A percentile compares a stretch with the other conserved stretches of the same genome.
Evolutionary conservation across 2,329 filamentous ascomycete species (phyloP).

Genomic region (Fusarium bactridioides): DNA sequence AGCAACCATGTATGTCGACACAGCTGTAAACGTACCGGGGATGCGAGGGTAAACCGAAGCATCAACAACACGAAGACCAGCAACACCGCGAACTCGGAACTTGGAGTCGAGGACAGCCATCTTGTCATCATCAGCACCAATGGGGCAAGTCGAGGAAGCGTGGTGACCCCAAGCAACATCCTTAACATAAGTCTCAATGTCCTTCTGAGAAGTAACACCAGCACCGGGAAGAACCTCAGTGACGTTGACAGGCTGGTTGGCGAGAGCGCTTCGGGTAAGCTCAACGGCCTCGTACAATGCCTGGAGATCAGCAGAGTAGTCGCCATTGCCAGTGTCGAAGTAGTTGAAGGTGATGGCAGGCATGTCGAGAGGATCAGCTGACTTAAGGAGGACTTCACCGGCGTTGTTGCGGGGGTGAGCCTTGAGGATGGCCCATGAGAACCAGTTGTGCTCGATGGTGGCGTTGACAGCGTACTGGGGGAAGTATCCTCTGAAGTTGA

Average conservation of each 20-base stretch:
- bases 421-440: conserved; percentile 59
- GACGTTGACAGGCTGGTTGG: conserved; percentile 32
- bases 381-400: conserved; percentile 68
- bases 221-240: conserved; percentile 30
- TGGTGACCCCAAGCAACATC: conserved; percentile 47
- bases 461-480: conserved; percentile 60
- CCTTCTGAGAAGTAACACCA: conserved; percentile 21
- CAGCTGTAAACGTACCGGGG: conserved; percentile 46
- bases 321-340: conserved; percentile 60
- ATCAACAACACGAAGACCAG: conserved; percentile 56
- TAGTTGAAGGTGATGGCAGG: conserved; percentile 71
- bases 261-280: conserved; percentile 56
- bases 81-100: conserved; percentile 56
- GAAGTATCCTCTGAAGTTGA: conserved; percentile 65
- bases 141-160: conserved; percentile 46
- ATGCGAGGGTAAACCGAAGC: conserved; percentile 54
- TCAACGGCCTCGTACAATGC: conserved; percentile 64
- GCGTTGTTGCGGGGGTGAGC: conserved; percentile 68
- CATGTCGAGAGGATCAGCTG: conserved; percentile 68
- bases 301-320: conserved; percentile 57
- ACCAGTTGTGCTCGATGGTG: conserved; percentile 52
- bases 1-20: conserved; percentile 45
- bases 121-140: conserved; percentile 43
- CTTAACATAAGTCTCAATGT: conserved; percentile 39
- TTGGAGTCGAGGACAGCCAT: conserved; percentile 57